Conservation (phyloP, 2,329 filamentous ascomycete species). For the Ophiocordyceps camponoti-saundersi region DNA sequence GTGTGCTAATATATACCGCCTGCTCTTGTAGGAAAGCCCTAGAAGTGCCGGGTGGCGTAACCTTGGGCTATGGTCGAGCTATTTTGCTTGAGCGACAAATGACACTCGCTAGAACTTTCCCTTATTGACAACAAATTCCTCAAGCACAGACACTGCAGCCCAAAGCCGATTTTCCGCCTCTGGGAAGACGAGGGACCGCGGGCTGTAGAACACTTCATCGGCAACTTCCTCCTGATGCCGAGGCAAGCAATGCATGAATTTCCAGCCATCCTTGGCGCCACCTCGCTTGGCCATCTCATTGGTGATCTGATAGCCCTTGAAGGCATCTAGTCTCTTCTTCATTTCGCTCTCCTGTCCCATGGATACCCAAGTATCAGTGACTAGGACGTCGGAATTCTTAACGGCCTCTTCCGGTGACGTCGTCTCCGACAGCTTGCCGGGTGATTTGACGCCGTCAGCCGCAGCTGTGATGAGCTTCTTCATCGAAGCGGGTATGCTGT, state of each 20-base stretch:
- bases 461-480: slow-evolving; percentile 52
- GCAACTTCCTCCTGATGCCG: slow-evolving; percentile 83
- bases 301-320: slow-evolving; percentile 84
- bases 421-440: slow-evolving; percentile 58
- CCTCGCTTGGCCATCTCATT: slow-evolving; percentile 67
- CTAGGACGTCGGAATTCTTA: slow-evolving; percentile 71
- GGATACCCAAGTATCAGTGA: slow-evolving; percentile 95
- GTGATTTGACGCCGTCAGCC: slow-evolving; percentile 33
- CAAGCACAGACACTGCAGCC: slow-evolving; percentile 68
- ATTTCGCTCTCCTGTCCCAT: slow-evolving; percentile 93
- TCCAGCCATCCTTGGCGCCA: slow-evolving; percentile 78
- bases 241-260: slow-evolving; percentile 97
- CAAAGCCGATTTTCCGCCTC: slow-evolving; percentile 93
- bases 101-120: slow-evolving; percentile 41
- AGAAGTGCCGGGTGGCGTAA: too few species aligned
- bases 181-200: slow-evolving; percentile 71
- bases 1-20: too few species aligned
- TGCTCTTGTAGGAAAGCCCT: too few species aligned
- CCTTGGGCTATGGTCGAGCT: not conserved
- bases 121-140: slow-evolving; percentile 89
- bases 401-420: slow-evolving; percentile 70
- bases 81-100: not conserved
- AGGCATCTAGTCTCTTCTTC: slow-evolving; percentile 59
- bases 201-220: slow-evolving; percentile 87
- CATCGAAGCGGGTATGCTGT: slow-evolving; percentile 65